These are phyloP conservation scores for Solanum dulcamara DNA, from an alignment of 257 asterid genomes.

Conservation along the genomic window DNA sequence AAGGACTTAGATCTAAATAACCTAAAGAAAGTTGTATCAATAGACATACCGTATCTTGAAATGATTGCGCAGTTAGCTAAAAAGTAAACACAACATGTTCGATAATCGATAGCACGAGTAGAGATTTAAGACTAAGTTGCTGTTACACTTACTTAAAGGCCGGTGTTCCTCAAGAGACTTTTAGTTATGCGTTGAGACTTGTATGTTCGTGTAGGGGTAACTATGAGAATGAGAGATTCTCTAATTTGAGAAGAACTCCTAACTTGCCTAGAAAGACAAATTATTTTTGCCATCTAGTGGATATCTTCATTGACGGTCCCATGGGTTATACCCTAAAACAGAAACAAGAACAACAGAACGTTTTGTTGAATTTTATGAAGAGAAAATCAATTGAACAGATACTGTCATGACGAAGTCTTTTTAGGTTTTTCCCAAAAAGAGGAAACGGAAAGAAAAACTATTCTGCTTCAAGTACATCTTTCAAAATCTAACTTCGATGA, in stretches of 20 bases:
- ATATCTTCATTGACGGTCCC: background rate
- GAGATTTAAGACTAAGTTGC: background rate
- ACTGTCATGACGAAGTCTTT: background rate
- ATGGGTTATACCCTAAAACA: background rate
- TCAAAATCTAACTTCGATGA: background rate
- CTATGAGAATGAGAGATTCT: background rate
- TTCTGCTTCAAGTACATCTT: background rate
- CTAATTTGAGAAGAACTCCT: background rate
- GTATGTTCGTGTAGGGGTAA: background rate
- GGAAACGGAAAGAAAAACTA: background rate
- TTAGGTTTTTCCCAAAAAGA: background rate
- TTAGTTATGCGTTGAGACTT: background rate
- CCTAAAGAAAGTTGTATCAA: background rate
- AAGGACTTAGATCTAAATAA: background rate
- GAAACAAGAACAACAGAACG: background rate
- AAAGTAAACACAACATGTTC: background rate
- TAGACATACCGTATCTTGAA: background rate
- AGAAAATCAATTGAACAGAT: background rate
- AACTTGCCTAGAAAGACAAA: background rate
- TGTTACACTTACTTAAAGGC: background rate
- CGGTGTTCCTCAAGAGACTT: background rate
- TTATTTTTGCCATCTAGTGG: background rate
- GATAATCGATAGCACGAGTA: background rate
- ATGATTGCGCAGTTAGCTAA: background rate
- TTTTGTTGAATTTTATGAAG: background rate